These are phyloP conservation scores for Xylaria sp. DNA, from an alignment of 2,329 filamentous ascomycete species.

Conservation along the genomic window DNA sequence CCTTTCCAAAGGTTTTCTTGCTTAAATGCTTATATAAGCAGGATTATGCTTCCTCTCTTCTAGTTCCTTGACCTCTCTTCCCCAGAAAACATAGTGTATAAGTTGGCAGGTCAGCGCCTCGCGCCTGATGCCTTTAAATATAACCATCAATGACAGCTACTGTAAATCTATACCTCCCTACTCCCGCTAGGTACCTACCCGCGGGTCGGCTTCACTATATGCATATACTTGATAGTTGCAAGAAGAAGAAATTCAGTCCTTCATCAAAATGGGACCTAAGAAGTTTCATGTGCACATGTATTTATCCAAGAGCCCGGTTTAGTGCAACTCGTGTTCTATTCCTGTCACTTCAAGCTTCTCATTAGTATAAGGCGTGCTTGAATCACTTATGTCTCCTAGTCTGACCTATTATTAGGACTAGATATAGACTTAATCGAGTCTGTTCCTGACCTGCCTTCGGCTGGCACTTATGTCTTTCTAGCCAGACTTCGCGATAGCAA, in stretches of 20 bases:
- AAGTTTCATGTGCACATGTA: too few relatives aligned
- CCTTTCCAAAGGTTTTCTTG: neutral
- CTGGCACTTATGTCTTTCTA: conserved; percentile 18
- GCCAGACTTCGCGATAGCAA: conserved; percentile 6
- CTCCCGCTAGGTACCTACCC: neutral
- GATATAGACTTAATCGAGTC: neutral
- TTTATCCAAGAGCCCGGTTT: neutral
- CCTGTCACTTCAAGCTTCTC: neutral
- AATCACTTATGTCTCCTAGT: neutral
- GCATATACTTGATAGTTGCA: neutral
- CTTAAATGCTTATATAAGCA: neutral
- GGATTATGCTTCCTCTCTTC: neutral
- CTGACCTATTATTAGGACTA: neutral
- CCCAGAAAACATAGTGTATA: too few relatives aligned
- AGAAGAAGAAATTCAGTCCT: neutral
- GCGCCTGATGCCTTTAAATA: neutral
- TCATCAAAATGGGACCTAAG: too few relatives aligned
- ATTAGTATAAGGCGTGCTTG: neutral
- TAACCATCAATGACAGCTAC: neutral
- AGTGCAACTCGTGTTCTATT: neutral
- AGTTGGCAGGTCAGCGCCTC: neutral
- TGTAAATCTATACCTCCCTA: neutral
- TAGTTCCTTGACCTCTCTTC: neutral
- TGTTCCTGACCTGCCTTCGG: conserved; percentile 3
- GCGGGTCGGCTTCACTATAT: neutral